phyloP scores from a whole-genome alignment of 352 stramenopile species.

The Globisporangium paddicum region DNA sequence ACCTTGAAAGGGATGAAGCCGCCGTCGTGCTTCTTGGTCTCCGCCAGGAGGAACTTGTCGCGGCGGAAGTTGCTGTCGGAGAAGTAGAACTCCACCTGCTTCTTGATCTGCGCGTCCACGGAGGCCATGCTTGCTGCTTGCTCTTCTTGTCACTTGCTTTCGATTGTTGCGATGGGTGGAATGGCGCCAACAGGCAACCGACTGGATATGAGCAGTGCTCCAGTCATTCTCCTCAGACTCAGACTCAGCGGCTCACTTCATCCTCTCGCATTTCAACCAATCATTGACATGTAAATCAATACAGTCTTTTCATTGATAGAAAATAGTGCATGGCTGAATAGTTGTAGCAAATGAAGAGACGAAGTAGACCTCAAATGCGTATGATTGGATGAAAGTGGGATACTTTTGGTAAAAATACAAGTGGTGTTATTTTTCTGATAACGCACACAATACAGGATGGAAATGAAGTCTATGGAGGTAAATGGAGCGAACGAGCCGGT shows the following conservation, averaged over 20 bases:
- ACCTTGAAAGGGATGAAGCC: conserved; percentile 84
- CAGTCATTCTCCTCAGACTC: too few relatives aligned
- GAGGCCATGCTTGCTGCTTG: conserved; percentile 37
- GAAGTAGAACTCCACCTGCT: conserved; percentile 94
- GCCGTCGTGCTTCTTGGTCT: conserved; percentile 79
- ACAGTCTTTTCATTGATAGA: neutral
- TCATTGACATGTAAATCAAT: neutral
- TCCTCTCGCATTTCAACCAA: neutral
- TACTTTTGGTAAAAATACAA: neutral
- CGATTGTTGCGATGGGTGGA: neutral
- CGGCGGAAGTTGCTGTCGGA: conserved; percentile 90
- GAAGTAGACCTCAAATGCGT: neutral
- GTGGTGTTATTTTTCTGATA: neutral
- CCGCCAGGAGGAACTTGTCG: conserved; percentile 85
- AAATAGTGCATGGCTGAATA: neutral
- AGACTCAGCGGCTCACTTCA: neutral
- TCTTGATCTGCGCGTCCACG: conserved; percentile 71
- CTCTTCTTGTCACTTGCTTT: neutral
- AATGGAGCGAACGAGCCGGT: neutral
- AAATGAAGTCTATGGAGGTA: conserved; percentile 4
- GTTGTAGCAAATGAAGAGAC: neutral
- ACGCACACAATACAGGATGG: neutral
- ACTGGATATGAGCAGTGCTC: conserved; percentile 12
- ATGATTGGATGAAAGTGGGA: neutral
- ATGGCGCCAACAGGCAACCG: neutral